Evolutionary conservation across 257 asterid genomes (phyloP), one percentile per base, ranked within the genome.

Genomic region (Lycium ferocissimum): DNA sequence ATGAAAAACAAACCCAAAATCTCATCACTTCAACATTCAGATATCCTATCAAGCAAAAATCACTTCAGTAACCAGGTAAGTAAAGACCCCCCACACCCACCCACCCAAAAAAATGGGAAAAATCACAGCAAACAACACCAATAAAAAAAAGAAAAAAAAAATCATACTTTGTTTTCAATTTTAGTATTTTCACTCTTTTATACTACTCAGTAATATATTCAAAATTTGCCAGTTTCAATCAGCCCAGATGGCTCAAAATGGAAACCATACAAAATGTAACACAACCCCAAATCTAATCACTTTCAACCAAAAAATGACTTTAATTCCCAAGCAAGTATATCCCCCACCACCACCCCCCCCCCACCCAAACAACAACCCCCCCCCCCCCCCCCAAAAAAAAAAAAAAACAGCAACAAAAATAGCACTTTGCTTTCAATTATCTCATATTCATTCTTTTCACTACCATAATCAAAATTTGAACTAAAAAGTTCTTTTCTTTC

Each of bases 281-380:
- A 73, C 38, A 73, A 47, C 12, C 81, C 40, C 57, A 76, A 26
- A 7, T 73, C 22, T 76, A 20, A 51, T 51, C 81, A 20, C 11
- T 76, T 76, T 51, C 81, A 49, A 26, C 63, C 14, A 45, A 76
- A 76, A 17, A 49, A 76, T 76, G 45, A 73, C 61, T 47, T 73
- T 20, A 73, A 3, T 12, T 73, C 61, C 61, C 20, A 75, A 2
- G 43, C 40, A 73, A 11, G 2, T 12, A 10, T 5, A 43, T 37
- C 11, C 9, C 37, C 79, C 56, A 2, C 56, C 79, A 3, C 53
- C 53, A 26, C 54, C 15, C 2, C 78, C 26, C 11, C 33, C 13
- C 20, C 67, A 13, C 40, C 11, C 80, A 11, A 3, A 18, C 6
- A 17, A 10, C 72, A 7, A 17, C 26, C 58, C 12, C 5, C 80